Conservation (phyloP, 1,139 yeast species). For the Scheffersomyces titani region DNA sequence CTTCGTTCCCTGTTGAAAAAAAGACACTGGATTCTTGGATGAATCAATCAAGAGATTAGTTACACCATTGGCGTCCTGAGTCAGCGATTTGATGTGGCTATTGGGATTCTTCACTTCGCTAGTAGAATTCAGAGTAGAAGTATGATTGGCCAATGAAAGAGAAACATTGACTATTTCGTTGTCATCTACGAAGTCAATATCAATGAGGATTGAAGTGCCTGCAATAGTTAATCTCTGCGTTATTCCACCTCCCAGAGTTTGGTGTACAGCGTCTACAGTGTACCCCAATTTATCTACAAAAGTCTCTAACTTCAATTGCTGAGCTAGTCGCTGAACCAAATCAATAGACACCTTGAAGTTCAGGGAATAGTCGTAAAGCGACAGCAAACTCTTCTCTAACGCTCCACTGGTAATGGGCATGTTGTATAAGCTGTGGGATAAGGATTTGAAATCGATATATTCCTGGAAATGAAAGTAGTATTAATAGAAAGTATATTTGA, state of each 20-base stretch:
- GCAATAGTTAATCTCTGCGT: constrained; percentile 43
- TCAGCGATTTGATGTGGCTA: neutral
- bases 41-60: constrained; percentile 6
- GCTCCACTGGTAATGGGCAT: constrained; percentile 19
- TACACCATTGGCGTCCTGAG: constrained; percentile 2
- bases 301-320: constrained; percentile 44
- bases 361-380: constrained; percentile 33
- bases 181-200: constrained; percentile 38
- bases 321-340: constrained; percentile 42
- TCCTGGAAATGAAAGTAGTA: neutral
- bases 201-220: constrained; percentile 44
- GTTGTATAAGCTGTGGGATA: neutral
- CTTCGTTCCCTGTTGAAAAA: constrained; percentile 4
- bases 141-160: constrained; percentile 34
- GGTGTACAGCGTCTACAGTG: constrained; percentile 16
- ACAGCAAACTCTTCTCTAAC: constrained; percentile 29
- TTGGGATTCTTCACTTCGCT: neutral
- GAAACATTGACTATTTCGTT: constrained; percentile 29
- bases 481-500: neutral
- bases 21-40: constrained; percentile 3
- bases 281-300: constrained; percentile 42
- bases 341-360: constrained; percentile 39
- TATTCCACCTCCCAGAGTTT: constrained; percentile 18
- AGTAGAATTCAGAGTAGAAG: neutral
- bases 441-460: neutral